Conservation (phyloP, 805 yeast genomes). For the Kregervanrija pseudodelftensis region DNA sequence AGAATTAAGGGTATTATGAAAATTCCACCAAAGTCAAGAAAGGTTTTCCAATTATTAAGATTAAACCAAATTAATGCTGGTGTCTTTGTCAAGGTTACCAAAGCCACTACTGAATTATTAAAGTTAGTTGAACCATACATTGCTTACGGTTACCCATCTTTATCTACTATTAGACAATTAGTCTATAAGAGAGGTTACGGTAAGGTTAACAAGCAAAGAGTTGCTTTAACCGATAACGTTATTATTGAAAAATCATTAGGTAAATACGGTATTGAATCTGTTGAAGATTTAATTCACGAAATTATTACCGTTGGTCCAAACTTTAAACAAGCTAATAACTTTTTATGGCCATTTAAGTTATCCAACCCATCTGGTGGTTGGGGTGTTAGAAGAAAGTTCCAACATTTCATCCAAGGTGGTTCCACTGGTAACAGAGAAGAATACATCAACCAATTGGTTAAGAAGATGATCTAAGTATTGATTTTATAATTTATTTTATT, state of each 20-base stretch:
- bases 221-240: slow-evolving; percentile 80
- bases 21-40: slow-evolving; percentile 99
- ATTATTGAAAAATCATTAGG: slow-evolving; percentile 85
- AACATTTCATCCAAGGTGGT: slow-evolving; percentile 97
- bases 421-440: slow-evolving; percentile 98
- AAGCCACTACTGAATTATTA: slow-evolving; percentile 89
- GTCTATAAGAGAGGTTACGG: slow-evolving; percentile 98
- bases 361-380: slow-evolving; percentile 97
- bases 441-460: slow-evolving; percentile 88
- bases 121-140: slow-evolving; percentile 94
- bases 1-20: slow-evolving; percentile 99
- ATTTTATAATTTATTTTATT: not conserved
- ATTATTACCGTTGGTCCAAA: slow-evolving; percentile 94
- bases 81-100: slow-evolving; percentile 91
- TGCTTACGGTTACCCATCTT: slow-evolving; percentile 96
- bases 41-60: slow-evolving; percentile 91
- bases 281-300: slow-evolving; percentile 95
- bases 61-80: slow-evolving; percentile 91
- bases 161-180: slow-evolving; percentile 86
- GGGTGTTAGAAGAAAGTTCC: slow-evolving; percentile 95
- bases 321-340: slow-evolving; percentile 98
- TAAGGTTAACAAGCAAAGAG: slow-evolving; percentile 94
- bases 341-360: slow-evolving; percentile 96
- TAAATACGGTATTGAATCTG: slow-evolving; percentile 84
- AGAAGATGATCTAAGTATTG: slow-evolving; percentile 75